Conservation (phyloP, 225 moss, liverwort and hornwort genomes). For the Polytrichum commune region DNA sequence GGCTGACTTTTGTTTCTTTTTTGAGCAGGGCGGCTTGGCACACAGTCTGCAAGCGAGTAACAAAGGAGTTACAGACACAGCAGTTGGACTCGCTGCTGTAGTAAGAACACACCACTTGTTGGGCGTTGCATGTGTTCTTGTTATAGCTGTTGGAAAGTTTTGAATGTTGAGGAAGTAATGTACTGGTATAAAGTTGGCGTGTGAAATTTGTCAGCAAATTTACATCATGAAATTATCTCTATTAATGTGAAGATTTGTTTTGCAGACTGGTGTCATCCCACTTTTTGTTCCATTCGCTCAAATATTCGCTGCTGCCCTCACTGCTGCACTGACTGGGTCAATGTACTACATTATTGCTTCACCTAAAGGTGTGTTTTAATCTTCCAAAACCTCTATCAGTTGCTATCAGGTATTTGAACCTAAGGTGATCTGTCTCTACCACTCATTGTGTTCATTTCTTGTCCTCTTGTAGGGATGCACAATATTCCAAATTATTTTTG, state of each 20-base stretch:
- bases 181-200: too few relatives aligned
- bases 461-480: too few relatives aligned
- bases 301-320: slow-evolving; percentile 82
- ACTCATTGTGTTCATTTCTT: too few relatives aligned
- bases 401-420: too few relatives aligned
- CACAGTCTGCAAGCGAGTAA: slow-evolving; percentile 52
- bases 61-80: slow-evolving; percentile 54
- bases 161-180: too few relatives aligned
- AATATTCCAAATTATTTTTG: too few relatives aligned
- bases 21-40: slow-evolving; percentile 37
- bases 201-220: too few relatives aligned
- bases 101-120: not conserved
- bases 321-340: slow-evolving; percentile 84
- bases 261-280: slow-evolving; percentile 75
- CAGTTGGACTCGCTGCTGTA: slow-evolving; percentile 46
- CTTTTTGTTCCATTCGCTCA: slow-evolving; percentile 89
- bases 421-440: too few relatives aligned
- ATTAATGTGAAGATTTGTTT: not conserved
- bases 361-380: slow-evolving; percentile 46
- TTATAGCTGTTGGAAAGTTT: too few relatives aligned
- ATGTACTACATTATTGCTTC: slow-evolving; percentile 95
- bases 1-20: not conserved
- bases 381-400: too few relatives aligned
- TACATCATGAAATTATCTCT: not conserved
- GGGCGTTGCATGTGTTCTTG: too few relatives aligned